These are phyloP conservation scores for Aspergillus incahuasiensis DNA, from an alignment of 495 filamentous ascomycete species.

Conservation along the genomic window DNA sequence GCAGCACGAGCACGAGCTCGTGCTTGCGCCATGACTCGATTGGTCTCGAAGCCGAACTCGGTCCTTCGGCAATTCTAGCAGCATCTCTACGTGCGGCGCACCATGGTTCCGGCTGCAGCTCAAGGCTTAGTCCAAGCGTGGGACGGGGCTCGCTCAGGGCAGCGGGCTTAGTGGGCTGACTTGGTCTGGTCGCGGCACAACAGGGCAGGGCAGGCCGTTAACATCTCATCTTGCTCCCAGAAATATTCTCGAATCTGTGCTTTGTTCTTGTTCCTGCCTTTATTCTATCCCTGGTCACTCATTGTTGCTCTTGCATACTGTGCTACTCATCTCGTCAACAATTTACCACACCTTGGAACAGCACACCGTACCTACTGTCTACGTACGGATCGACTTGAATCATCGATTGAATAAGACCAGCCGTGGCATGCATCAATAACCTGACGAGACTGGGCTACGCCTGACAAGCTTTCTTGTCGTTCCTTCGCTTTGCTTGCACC, in stretches of 20 bases:
- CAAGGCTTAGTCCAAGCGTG: neutral
- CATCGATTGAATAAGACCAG: too few species aligned
- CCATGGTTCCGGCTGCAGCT: neutral
- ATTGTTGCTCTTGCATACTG: too few species aligned
- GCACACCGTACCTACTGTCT: too few species aligned
- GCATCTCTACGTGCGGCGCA: neutral
- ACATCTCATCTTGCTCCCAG: neutral
- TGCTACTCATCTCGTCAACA: too few species aligned
- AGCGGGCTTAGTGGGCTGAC: neutral
- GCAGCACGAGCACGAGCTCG: neutral
- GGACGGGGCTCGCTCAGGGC: too few species aligned
- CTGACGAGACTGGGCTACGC: neutral
- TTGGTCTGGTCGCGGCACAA: neutral
- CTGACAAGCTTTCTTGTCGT: neutral
- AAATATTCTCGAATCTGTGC: neutral
- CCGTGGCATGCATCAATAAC: slow-evolving; percentile 9
- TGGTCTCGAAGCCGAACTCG: too few species aligned
- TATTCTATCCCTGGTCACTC: neutral
- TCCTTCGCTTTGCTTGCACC: neutral
- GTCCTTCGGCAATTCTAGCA: too few species aligned
- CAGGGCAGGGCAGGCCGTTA: neutral
- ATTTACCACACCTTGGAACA: too few species aligned
- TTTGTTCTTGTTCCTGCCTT: neutral
- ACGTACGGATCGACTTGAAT: too few species aligned
- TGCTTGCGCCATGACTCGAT: neutral